Evolutionary conservation across 768 basidiomycete species (phyloP).

Genomic region (Calocera viscosa): DNA sequence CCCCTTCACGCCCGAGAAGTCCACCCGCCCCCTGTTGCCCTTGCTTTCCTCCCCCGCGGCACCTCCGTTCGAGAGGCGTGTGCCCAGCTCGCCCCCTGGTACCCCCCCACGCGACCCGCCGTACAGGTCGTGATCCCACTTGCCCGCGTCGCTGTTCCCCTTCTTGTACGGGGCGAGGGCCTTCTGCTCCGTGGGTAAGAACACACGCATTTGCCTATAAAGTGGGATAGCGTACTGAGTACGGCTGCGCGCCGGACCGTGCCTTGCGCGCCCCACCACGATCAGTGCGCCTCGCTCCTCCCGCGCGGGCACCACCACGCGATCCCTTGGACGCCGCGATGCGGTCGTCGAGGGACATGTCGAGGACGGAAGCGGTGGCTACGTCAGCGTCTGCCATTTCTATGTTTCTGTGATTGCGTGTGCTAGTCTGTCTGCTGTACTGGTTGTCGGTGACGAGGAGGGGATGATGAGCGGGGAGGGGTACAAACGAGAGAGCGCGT

Average conservation of each 20-base stretch:
- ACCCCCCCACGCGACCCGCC: background rate
- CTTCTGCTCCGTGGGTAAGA: background rate
- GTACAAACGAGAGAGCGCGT: too few species aligned
- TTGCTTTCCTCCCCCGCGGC: background rate
- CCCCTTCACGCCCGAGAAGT: slow-evolving; percentile 5
- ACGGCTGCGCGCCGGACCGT: background rate
- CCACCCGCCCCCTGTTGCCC: background rate
- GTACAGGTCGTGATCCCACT: slow-evolving; percentile 2
- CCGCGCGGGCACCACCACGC: background rate
- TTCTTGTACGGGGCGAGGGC: background rate
- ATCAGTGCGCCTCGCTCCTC: background rate
- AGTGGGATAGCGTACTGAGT: background rate
- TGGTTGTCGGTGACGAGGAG: background rate
- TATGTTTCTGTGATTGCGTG: background rate
- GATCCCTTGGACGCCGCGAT: background rate
- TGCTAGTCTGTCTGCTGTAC: background rate
- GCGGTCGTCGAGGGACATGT: background rate
- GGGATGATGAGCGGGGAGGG: too few species aligned
- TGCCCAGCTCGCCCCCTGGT: background rate
- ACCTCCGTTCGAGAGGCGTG: background rate
- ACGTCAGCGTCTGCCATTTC: background rate
- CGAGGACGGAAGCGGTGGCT: background rate
- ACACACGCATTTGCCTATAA: background rate
- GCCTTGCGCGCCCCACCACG: background rate
- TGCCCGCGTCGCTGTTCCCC: background rate